Evolutionary conservation across 371 early-diverging fungal genomes (phyloP).

Genomic region (Mucor mucedo): DNA sequence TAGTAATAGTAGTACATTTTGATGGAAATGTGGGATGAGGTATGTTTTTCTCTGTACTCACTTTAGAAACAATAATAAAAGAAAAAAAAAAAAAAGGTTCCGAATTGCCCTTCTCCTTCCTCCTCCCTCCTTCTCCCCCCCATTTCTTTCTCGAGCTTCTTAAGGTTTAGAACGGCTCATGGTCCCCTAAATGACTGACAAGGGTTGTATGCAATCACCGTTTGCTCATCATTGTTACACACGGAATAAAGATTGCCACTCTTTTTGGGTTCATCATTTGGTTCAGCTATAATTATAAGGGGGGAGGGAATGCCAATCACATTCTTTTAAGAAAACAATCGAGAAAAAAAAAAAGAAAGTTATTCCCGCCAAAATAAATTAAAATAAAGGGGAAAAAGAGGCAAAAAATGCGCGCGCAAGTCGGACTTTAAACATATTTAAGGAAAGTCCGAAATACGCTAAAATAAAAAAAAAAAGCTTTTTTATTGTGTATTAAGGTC

Average conservation of each 20-base stretch:
- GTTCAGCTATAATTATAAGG: no score
- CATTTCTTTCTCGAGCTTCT: no score
- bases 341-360: not conserved
- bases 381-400: slow-evolving; percentile 4
- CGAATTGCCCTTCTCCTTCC: slow-evolving; percentile 7
- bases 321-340: slow-evolving; percentile 6
- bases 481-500: slow-evolving; percentile 3
- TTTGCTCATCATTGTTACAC: not conserved
- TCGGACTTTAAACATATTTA: no score
- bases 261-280: not conserved
- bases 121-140: no score
- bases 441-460: slow-evolving; percentile 2
- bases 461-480: not conserved
- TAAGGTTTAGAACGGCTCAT: not conserved
- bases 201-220: not conserved
- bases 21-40: slow-evolving; percentile 53
- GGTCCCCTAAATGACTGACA: slow-evolving; percentile 24
- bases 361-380: slow-evolving; percentile 16
- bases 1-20: no score
- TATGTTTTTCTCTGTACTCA: slow-evolving; percentile 12
- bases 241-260: not conserved
- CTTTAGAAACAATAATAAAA: not conserved
- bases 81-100: slow-evolving; percentile 29
- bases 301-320: not conserved
- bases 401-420: not conserved